Conservation (phyloP, 1,284 basidiomycete genomes). For the Uromyces viciae-fabae region DNA sequence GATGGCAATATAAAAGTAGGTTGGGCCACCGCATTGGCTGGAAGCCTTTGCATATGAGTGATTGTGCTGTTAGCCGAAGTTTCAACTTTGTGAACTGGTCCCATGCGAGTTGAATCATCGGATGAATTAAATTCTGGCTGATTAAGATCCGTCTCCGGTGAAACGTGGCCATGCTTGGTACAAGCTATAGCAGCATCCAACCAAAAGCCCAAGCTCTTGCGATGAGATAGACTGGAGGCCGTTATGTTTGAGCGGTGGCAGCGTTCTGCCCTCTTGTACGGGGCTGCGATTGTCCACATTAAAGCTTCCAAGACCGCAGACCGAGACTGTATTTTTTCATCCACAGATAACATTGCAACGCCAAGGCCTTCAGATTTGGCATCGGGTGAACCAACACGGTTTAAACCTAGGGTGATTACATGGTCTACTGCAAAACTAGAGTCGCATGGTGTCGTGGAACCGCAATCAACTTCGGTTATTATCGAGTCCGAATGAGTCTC, state of each 20-base stretch:
- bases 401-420: not conserved
- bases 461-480: not conserved
- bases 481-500: not conserved
- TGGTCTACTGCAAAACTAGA: not conserved
- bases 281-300: slow-evolving; percentile 12
- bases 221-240: not conserved
- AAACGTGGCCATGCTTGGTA: not conserved
- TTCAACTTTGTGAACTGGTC: not conserved
- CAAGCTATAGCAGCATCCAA: not conserved
- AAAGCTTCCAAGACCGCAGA: not conserved
- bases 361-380: not conserved
- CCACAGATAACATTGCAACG: not conserved
- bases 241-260: not conserved
- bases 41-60: not conserved
- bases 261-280: not conserved
- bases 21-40: not conserved
- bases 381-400: not conserved
- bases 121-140: not conserved
- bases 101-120: not conserved
- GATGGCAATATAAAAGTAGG: slow-evolving; percentile 9
- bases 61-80: not conserved
- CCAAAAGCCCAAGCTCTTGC: slow-evolving; percentile 5
- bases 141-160: not conserved
- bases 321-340: not conserved
- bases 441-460: slow-evolving; percentile 14